phyloP scores from a whole-genome alignment of 225 moss, liverwort and hornwort species.

The Polytrichum commune region DNA sequence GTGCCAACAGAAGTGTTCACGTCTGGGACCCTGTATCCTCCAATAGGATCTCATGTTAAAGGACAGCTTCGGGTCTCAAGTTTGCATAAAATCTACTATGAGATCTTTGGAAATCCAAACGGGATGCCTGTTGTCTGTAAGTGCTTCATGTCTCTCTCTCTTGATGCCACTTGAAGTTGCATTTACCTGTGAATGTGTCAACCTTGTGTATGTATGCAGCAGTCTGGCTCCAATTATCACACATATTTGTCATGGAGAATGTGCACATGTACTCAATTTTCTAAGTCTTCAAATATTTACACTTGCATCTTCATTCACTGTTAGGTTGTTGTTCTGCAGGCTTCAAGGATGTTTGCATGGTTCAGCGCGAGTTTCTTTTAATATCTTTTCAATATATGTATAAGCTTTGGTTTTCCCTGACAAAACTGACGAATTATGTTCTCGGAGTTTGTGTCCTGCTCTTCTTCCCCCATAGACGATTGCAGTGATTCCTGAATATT shows the following conservation, averaged over 20 bases:
- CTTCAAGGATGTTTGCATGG: too few relatives aligned
- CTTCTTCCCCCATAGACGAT: neutral
- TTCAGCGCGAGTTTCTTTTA: too few relatives aligned
- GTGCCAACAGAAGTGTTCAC: slow-evolving; percentile 40
- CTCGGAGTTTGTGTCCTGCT: neutral
- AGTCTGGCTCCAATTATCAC: too few relatives aligned
- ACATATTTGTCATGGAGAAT: neutral
- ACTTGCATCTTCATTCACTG: neutral
- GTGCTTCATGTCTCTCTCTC: slow-evolving; percentile 23
- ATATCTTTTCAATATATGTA: too few relatives aligned
- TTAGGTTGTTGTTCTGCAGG: too few relatives aligned
- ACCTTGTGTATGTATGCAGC: too few relatives aligned
- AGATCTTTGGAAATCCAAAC: slow-evolving; percentile 69
- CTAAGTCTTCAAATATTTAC: neutral
- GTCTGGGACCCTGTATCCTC: slow-evolving; percentile 46
- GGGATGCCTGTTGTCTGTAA: slow-evolving; percentile 75
- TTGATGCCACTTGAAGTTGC: neutral
- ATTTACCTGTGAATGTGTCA: too few relatives aligned
- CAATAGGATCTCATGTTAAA: slow-evolving; percentile 48
- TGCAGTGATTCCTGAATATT: too few relatives aligned
- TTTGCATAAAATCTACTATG: slow-evolving; percentile 72
- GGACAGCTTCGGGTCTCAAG: slow-evolving; percentile 59
- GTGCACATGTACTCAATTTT: neutral
- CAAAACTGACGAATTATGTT: neutral
- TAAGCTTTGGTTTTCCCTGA: neutral